Percentiles rank a stretch among this genome's conserved stretches.
These are phyloP conservation scores for Ceratobasidium sp. DNA, from an alignment of 1,284 basidiomycete genomes.

Conservation along the genomic window DNA sequence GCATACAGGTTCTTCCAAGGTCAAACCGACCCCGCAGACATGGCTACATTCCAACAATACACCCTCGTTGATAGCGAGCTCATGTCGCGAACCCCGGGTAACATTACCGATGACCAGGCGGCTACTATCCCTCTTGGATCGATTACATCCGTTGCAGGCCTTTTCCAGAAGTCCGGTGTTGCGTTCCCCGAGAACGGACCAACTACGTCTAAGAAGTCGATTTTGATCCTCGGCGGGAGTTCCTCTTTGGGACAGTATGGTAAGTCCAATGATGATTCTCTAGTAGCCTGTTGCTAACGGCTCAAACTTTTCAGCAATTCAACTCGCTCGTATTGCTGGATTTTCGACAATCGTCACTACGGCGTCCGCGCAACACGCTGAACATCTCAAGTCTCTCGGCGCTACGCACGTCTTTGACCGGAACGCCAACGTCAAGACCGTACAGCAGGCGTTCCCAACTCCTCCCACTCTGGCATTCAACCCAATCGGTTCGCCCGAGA, in stretches of 20 bases:
- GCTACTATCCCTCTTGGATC: slow-evolving; percentile 23
- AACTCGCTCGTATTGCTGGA: slow-evolving; percentile 47
- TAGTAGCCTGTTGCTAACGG: too few relatives aligned
- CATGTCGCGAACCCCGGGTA: slow-evolving; percentile 13
- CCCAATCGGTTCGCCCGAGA: slow-evolving; percentile 52
- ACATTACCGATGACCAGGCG: slow-evolving; percentile 32
- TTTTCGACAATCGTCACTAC: slow-evolving; percentile 54
- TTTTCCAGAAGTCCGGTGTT: slow-evolving; percentile 40
- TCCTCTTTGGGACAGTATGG: slow-evolving; percentile 38
- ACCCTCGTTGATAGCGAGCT: slow-evolving; percentile 13
- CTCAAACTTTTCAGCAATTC: slow-evolving; percentile 45
- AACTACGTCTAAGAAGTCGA: slow-evolving; percentile 12
- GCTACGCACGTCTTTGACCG: slow-evolving; percentile 66
- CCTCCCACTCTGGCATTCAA: slow-evolving; percentile 56
- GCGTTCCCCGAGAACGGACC: slow-evolving; percentile 18
- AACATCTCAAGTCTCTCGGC: slow-evolving; percentile 62
- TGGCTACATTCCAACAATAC: slow-evolving; percentile 33
- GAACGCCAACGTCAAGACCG: slow-evolving; percentile 50
- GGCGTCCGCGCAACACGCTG: slow-evolving; percentile 60
- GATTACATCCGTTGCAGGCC: slow-evolving; percentile 22
- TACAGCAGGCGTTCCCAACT: slow-evolving; percentile 51
- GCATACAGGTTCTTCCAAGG: slow-evolving; percentile 27
- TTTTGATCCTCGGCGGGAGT: slow-evolving; percentile 43
- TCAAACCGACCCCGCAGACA: slow-evolving; percentile 17
- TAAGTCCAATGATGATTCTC: slow-evolving; percentile 4